Conservation (phyloP, 2,329 filamentous ascomycete species). For the Leptodontidium sp. region DNA sequence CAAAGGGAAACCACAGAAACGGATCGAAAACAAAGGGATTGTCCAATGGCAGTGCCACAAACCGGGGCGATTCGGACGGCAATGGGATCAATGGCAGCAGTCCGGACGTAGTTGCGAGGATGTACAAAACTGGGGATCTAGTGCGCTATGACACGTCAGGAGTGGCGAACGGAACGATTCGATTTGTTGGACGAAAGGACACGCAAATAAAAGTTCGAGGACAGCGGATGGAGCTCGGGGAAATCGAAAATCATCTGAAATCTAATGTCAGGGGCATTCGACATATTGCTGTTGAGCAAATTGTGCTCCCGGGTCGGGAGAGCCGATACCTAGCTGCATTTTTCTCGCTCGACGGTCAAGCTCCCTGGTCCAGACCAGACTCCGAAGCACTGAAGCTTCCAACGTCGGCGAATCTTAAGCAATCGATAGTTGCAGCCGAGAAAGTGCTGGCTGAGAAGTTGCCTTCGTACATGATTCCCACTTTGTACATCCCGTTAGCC, state of each 20-base stretch:
- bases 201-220: conserved; percentile 72
- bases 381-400: background rate
- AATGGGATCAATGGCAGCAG: background rate
- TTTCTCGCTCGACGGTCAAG: background rate
- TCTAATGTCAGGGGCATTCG: background rate
- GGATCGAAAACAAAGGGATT: background rate
- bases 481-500: conserved; percentile 12
- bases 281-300: background rate
- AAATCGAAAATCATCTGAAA: conserved; percentile 55
- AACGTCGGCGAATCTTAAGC: background rate
- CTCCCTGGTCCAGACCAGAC: background rate
- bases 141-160: conserved; percentile 56
- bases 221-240: conserved; percentile 69
- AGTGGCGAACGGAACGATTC: conserved; percentile 59
- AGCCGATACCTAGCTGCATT: background rate
- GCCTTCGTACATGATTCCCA: conserved; percentile 23
- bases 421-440: background rate
- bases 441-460: background rate
- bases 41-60: background rate
- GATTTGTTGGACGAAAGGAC: conserved; percentile 69
- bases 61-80: background rate
- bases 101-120: background rate
- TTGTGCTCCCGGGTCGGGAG: background rate
- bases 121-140: conserved; percentile 48
- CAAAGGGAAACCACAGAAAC: background rate